Evolutionary conservation across 2,329 filamentous ascomycete species (phyloP).

Genomic region (Triangularia verruculosa): DNA sequence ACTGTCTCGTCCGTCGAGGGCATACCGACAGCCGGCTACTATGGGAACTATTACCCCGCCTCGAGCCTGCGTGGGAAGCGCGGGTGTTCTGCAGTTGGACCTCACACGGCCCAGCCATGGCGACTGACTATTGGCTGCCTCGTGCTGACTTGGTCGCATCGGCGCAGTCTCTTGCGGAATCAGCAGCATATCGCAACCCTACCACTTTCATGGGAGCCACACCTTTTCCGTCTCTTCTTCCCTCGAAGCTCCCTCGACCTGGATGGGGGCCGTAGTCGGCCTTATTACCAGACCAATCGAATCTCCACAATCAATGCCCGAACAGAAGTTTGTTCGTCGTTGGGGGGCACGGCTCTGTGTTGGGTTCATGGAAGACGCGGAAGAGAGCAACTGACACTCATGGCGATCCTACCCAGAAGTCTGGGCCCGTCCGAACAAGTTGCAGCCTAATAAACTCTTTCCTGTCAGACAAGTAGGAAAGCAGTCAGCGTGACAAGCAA

Average conservation of each 20-base stretch:
- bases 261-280: not conserved
- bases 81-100: constrained; percentile 18
- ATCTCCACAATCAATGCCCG: not conserved
- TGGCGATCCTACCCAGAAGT: constrained; percentile 4
- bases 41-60: constrained; percentile 14
- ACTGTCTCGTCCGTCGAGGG: not conserved
- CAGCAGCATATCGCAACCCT: not conserved
- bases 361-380: not conserved
- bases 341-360: not conserved
- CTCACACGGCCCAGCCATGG: not conserved
- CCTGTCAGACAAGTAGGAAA: not conserved
- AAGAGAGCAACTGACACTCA: not conserved
- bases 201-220: not conserved
- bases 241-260: not conserved
- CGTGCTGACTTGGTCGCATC: constrained; percentile 1
- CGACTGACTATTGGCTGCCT: constrained; percentile 17
- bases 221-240: not conserved
- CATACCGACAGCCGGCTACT: not conserved
- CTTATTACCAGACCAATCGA: not conserved
- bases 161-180: not conserved
- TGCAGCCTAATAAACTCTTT: constrained; percentile 1
- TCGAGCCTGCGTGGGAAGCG: constrained; percentile 5
- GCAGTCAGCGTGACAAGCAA: not conserved
- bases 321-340: not conserved
- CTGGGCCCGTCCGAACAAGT: not conserved